phyloP scores from a whole-genome alignment of 257 asterid genomes.

The Ophiorrhiza pumila region DNA sequence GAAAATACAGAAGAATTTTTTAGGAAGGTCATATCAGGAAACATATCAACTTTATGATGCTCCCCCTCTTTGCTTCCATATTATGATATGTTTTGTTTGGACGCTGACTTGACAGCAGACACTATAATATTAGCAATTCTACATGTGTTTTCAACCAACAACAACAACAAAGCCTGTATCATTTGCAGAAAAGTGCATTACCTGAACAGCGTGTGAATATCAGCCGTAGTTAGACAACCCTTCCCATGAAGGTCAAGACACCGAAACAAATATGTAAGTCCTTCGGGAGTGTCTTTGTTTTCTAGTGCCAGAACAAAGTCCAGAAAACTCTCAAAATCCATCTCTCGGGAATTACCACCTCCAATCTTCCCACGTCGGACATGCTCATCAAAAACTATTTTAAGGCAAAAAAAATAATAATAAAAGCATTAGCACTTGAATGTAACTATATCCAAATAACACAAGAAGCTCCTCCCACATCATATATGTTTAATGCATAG shows the following conservation, averaged over 20 bases:
- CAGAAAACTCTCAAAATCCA: slow-evolving; percentile 95
- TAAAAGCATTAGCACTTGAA: slow-evolving; percentile 1
- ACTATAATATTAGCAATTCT: neutral
- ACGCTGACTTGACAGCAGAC: neutral
- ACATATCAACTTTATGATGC: slow-evolving; percentile 39
- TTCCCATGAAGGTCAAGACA: slow-evolving; percentile 93
- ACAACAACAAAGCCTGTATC: neutral
- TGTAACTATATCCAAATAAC: neutral
- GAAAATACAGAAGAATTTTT: slow-evolving; percentile 47
- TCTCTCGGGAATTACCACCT: slow-evolving; percentile 85
- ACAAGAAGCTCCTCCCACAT: neutral
- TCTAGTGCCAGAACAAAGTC: slow-evolving; percentile 94
- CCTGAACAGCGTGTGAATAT: slow-evolving; percentile 94
- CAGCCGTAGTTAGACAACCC: slow-evolving; percentile 93
- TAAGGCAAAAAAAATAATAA: slow-evolving; percentile 6
- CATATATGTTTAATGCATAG: neutral
- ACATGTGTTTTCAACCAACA: neutral
- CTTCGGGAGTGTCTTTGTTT: slow-evolving; percentile 96
- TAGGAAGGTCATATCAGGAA: slow-evolving; percentile 61
- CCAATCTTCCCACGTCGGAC: slow-evolving; percentile 91
- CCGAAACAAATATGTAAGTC: slow-evolving; percentile 80
- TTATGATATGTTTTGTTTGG: slow-evolving; percentile 3
- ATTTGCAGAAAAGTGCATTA: slow-evolving; percentile 19
- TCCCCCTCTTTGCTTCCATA: slow-evolving; percentile 61
- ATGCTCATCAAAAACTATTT: slow-evolving; percentile 89